Evolutionary conservation across 306 rosid genomes (phyloP).

Genomic region (cucumber (Cucumis sativus)): Cucumber_9930_V3 NC_026660.2:20305001-20305500

Average conservation of each 20-base stretch:
- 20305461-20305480: background rate
- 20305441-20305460: background rate
- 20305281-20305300: background rate
- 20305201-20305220: background rate
- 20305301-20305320: background rate
- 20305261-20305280: background rate
- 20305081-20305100: slow-evolving; percentile 1
- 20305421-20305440: background rate
- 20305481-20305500: background rate
- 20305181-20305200: background rate
- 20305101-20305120: background rate
- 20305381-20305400: too few species aligned
- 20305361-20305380: too few species aligned
- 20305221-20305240: background rate
- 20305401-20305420: background rate
- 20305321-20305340: background rate
- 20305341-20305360: background rate
- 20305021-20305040: background rate
- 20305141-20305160: background rate
- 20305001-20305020: background rate
- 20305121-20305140: slow-evolving; percentile 2
- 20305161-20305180: background rate
- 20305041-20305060: background rate
- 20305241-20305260: background rate
- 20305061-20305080: background rate